phyloP scores from a whole-genome alignment of 2,329 filamentous ascomycete genomes.

The Neofusicoccum sp. region DNA sequence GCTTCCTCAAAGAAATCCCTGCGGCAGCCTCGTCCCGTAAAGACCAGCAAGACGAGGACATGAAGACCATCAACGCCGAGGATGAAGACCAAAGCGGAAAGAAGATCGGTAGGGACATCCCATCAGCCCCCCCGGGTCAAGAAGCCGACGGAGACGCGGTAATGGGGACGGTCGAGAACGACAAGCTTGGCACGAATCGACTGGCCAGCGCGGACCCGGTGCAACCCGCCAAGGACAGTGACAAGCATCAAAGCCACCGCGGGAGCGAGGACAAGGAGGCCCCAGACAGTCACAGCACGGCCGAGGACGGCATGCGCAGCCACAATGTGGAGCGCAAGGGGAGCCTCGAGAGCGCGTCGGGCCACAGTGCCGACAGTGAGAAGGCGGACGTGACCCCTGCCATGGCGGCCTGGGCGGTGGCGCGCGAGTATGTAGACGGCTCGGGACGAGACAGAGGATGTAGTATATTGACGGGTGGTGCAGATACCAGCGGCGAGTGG shows the following conservation, averaged over 20 bases:
- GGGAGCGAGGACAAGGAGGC: too few species aligned
- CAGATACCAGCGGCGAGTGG: conserved; percentile 2
- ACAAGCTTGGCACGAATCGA: background rate
- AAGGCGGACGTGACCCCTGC: background rate
- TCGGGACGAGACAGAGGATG: background rate
- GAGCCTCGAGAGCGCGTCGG: background rate
- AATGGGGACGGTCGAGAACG: background rate
- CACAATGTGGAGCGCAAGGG: background rate
- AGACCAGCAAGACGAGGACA: background rate
- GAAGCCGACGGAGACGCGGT: background rate
- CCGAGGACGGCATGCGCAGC: background rate
- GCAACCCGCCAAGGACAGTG: background rate
- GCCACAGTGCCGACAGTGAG: background rate
- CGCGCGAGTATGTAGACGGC: background rate
- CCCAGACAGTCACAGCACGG: background rate
- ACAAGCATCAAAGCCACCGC: background rate
- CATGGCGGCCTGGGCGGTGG: background rate
- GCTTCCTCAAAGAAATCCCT: background rate
- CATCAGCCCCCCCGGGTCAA: too few species aligned
- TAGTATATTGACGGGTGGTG: background rate
- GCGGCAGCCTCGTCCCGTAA: background rate
- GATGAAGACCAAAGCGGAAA: background rate
- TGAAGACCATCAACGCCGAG: background rate
- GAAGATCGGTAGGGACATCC: background rate
- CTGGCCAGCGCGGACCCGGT: too few species aligned